Conservation (phyloP, 2,329 filamentous ascomycete genomes). For the Ceratocystis eucalypticola region DNA sequence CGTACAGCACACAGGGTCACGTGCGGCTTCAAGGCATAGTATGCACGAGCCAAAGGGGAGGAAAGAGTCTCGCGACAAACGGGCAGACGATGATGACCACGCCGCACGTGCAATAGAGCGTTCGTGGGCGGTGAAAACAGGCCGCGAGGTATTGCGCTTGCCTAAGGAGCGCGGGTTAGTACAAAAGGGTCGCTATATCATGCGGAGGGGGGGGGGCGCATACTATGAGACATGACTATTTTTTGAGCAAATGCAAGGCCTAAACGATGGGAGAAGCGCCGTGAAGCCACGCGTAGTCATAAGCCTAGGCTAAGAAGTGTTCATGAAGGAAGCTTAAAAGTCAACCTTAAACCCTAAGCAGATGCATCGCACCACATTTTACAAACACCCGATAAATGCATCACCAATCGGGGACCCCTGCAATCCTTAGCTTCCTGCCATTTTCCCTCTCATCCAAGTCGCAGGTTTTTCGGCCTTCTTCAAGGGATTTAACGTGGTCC, state of each 20-base stretch:
- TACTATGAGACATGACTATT: constrained; percentile 39
- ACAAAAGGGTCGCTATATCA: neutral
- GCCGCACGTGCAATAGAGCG: constrained; percentile 64
- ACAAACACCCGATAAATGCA: constrained; percentile 2
- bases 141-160: constrained; percentile 81
- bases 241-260: neutral
- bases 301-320: neutral
- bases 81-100: constrained; percentile 74
- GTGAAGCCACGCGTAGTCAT: neutral
- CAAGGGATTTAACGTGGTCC: neutral
- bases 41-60: constrained; percentile 81
- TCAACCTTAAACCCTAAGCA: neutral
- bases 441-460: neutral
- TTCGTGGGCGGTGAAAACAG: constrained; percentile 90
- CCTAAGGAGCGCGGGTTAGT: constrained; percentile 28
- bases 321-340: neutral
- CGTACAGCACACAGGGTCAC: constrained; percentile 69
- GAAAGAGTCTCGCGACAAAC: constrained; percentile 79
- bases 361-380: neutral
- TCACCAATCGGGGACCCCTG: neutral
- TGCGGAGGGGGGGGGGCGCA: constrained; percentile 19
- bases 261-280: neutral
- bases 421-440: neutral
- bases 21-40: constrained; percentile 69
- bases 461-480: neutral